Evolutionary conservation across 495 filamentous ascomycete genomes (phyloP), one percentile per base, ranked within the genome.

Genomic region (Hypoxylon perforatum): DNA sequence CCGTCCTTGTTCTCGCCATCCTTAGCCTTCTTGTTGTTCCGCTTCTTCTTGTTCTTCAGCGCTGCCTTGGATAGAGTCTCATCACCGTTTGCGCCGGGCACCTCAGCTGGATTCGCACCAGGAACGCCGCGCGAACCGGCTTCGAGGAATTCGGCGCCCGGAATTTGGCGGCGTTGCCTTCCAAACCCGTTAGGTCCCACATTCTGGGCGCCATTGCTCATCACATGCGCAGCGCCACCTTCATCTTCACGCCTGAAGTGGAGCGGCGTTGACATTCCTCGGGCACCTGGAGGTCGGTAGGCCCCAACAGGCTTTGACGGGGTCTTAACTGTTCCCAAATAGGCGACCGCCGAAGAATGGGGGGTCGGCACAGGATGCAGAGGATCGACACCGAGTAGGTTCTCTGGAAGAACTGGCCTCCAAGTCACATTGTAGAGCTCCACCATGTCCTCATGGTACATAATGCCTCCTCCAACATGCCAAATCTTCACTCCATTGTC

Each of bases 1-100:
- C 73, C 78, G 28, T 69, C 75, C 59, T 28, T 76, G 51, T 63
- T 76, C 65, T 77, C 91, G 5, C 84, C 85, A 23, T 94, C 92
- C 76, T 93, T 95, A 23, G 87, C 87, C 78, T 97, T 98, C 84
- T 96, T 97, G 54, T 93, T 94, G 73, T 96, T 93, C 35, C 94
- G 86, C 86, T 99, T 99, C 86, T 97, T 98, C 88, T 97, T 97
- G 81, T 98, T 99, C 82, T 97, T 97, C 52, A 94, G 78, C 0
- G 94, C 95, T 14, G 93, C 85, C 78, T 94, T 97, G 63, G 91
- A 94, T 41, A 96, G 77, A 63, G 82, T 89, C 60, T 90, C 91
- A 49, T 90, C 84, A 19, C 84, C 86, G 28, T 89, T 87, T 28
- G 88, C 87, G 54, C 87, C 87, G 53, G 88, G 80, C 41, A 78